Percentiles rank a stretch among this genome's conserved stretches.
These are phyloP conservation scores for Nicotiana tomentosiformis DNA, from an alignment of 257 asterid genomes.

Conservation along the genomic window DNA sequence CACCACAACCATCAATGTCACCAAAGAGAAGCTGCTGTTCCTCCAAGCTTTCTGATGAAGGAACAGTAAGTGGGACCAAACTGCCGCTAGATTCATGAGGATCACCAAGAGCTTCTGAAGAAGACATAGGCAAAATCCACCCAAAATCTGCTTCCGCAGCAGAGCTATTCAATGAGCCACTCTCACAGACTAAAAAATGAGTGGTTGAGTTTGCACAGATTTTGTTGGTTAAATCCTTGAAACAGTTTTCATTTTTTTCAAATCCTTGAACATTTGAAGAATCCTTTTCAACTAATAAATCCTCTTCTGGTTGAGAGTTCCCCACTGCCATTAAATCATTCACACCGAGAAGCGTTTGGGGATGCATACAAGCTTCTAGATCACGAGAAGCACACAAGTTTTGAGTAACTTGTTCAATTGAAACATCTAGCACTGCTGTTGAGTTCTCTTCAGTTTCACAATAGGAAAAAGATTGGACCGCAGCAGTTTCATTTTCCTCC, in stretches of 20 bases:
- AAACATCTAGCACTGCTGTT: slow-evolving; percentile 13
- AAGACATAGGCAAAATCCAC: slow-evolving; percentile 23
- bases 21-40: slow-evolving; percentile 59
- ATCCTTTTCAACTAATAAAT: slow-evolving; percentile 9
- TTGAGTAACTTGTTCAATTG: slow-evolving; percentile 6
- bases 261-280: slow-evolving; percentile 15
- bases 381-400: slow-evolving; percentile 11
- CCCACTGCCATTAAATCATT: slow-evolving; percentile 15
- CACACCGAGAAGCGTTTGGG: slow-evolving; percentile 8
- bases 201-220: slow-evolving; percentile 16
- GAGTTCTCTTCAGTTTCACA: slow-evolving; percentile 24
- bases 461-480: slow-evolving; percentile 7
- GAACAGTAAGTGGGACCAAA: slow-evolving; percentile 10
- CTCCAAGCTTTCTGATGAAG: slow-evolving; percentile 35
- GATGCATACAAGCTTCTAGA: slow-evolving; percentile 11
- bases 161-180: slow-evolving; percentile 23
- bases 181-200: slow-evolving; percentile 29
- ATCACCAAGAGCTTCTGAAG: slow-evolving; percentile 15
- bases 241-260: slow-evolving; percentile 16
- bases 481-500: slow-evolving; percentile 17
- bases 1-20: slow-evolving; percentile 39
- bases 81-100: slow-evolving; percentile 17
- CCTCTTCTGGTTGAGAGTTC: slow-evolving; percentile 23
- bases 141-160: slow-evolving; percentile 23
- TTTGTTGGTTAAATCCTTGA: slow-evolving; percentile 24